These are phyloP conservation scores for Lepiota subincarnata DNA, from an alignment of 768 basidiomycete genomes.

Conservation along the genomic window DNA sequence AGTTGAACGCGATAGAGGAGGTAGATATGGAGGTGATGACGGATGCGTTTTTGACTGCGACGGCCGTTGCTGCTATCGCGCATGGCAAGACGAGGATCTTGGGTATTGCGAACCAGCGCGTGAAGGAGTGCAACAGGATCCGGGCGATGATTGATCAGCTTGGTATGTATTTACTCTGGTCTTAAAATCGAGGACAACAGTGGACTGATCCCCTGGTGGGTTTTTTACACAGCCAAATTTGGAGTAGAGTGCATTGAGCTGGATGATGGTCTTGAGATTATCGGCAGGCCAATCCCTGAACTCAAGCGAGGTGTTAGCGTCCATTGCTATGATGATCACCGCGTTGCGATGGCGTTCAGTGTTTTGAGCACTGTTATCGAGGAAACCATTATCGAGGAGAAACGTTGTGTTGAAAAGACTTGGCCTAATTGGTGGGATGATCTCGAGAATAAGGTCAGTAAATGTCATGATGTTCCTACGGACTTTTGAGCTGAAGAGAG, in stretches of 20 bases:
- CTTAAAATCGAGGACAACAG: background rate
- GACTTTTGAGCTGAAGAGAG: background rate
- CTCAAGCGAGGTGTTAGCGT: constrained; percentile 73
- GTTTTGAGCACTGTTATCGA: constrained; percentile 74
- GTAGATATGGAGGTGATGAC: constrained; percentile 99
- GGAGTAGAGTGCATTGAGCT: constrained; percentile 90
- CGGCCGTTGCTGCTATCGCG: constrained; percentile 83
- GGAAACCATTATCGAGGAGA: constrained; percentile 87
- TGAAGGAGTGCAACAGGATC: constrained; percentile 98
- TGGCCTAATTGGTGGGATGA: constrained; percentile 99
- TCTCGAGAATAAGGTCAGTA: constrained; percentile 81
- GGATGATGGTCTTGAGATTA: constrained; percentile 88
- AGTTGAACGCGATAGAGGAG: constrained; percentile 76
- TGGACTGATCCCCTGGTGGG: background rate
- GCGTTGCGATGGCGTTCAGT: constrained; percentile 98
- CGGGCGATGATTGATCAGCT: constrained; percentile 95
- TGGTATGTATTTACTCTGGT: constrained; percentile 45
- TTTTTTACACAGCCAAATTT: constrained; percentile 79
- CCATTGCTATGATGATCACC: constrained; percentile 97
- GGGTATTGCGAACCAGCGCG: constrained; percentile 96
- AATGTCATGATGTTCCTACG: background rate
- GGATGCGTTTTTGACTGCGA: constrained; percentile 96
- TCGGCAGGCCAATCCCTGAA: constrained; percentile 63
- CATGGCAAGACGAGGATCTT: constrained; percentile 73
- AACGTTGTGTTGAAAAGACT: constrained; percentile 97